A percentile compares a stretch with the other conserved stretches of the same genome.
Conservation (phyloP, 495 filamentous ascomycete species). For the Trichoderma virens region DNA sequence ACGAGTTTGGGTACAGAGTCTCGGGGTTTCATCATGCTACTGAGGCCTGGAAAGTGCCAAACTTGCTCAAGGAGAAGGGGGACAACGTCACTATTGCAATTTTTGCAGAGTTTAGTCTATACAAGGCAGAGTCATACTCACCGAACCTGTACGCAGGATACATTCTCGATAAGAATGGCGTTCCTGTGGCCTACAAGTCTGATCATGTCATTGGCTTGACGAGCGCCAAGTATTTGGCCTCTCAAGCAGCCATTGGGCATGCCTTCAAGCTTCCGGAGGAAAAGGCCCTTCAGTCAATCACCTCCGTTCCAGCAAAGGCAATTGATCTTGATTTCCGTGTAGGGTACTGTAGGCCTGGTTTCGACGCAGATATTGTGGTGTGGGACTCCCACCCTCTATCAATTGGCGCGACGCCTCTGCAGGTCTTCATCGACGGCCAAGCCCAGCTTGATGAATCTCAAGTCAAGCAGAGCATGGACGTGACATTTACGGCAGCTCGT, state of each 20-base stretch:
- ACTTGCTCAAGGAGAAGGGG: conserved; percentile 39
- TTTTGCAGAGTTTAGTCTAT: conserved; percentile 44
- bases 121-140: conserved; percentile 45
- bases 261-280: conserved; percentile 40
- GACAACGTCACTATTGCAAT: conserved; percentile 32
- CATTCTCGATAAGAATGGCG: conserved; percentile 37
- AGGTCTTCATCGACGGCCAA: conserved; percentile 48
- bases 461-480: conserved; percentile 19
- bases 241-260: conserved; percentile 43
- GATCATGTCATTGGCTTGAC: conserved; percentile 32
- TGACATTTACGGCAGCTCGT: conserved; percentile 14
- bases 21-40: conserved; percentile 48
- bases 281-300: conserved; percentile 41
- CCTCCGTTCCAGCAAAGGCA: conserved; percentile 38
- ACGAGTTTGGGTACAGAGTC: conserved; percentile 44
- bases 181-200: conserved; percentile 44
- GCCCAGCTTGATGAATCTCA: conserved; percentile 21
- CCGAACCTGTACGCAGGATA: conserved; percentile 41
- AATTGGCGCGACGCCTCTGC: conserved; percentile 42
- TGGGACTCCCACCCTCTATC: conserved; percentile 47
- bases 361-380: conserved; percentile 49
- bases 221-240: conserved; percentile 34
- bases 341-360: conserved; percentile 40
- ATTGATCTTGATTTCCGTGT: conserved; percentile 37
- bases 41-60: conserved; percentile 39